Evolutionary conservation across 2,329 filamentous ascomycete genomes (phyloP), one percentile per base, ranked within the genome.

Genomic region (Blastomyces percursus): DNA sequence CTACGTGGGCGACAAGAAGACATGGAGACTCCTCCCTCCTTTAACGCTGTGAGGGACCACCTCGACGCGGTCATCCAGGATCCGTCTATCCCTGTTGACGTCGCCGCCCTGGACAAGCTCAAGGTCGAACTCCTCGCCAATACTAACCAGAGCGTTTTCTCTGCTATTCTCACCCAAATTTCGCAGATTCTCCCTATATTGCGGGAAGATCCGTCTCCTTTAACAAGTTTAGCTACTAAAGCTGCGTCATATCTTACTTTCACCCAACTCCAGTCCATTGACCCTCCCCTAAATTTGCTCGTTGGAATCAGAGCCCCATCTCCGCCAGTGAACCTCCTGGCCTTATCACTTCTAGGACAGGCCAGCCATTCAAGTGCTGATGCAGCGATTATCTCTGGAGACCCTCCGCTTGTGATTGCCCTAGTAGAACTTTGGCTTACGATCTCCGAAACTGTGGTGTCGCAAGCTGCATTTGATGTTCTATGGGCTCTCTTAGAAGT

Each of bases 381-480:
- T 74, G 81, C 82, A 27, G 83, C 83, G 24, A 81, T 81, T 57
- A 78, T 86, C 38, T 84, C 84, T 16, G 80, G 80, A 19, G 78
- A 82, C 64, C 78, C 81, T 8, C 78, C 78, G n/a, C 75, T 85
- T 4, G 78, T 86, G 7, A 72, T 75, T 8, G 79, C 81, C 12
- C 71, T 86, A 27, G 77, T 86, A 7, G 78, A 80, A 54, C 69
- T 85, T 24, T 87, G 84, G 84, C 77, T 87, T 8, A 80, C 80
- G 55, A 82, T 82, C 0, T 69, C 76, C 27, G 81, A 82, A 54
- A 80, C 81, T 2, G 82, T 80, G 12, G 76, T 86, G 42, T 80
- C 83, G 5, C 79, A 80, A 21, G 76, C 80, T 61, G 81, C 83
- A 1, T 76, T 80, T 38, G 76, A 82, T 52, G 73, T 83, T 9